Conservation (phyloP, 2,329 filamentous ascomycete genomes). For the Xylariaceae sp. region DNA sequence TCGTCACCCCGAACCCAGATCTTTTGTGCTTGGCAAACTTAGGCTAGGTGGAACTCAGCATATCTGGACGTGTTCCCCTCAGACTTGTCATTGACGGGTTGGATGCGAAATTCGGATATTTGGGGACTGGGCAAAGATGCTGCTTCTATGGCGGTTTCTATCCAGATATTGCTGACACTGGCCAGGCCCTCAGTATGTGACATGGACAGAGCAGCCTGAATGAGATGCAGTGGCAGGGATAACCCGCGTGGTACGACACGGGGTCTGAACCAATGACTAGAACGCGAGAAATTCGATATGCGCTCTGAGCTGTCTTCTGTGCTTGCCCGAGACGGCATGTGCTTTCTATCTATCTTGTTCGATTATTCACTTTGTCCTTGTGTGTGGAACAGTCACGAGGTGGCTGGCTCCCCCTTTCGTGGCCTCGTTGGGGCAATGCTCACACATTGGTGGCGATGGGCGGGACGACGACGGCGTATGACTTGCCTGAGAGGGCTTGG, state of each 20-base stretch:
- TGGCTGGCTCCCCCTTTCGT: slow-evolving; percentile 28
- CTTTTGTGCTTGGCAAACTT: slow-evolving; percentile 10
- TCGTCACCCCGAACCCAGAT: slow-evolving; percentile 20
- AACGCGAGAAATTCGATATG: slow-evolving; percentile 22
- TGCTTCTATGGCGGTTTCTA: slow-evolving; percentile 22
- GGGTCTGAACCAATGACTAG: slow-evolving; percentile 22
- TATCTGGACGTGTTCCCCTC: slow-evolving; percentile 20
- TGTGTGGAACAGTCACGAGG: slow-evolving; percentile 31
- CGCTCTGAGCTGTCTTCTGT: slow-evolving; percentile 47
- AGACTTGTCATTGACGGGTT: slow-evolving; percentile 21
- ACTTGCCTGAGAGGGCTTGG: slow-evolving; percentile 27
- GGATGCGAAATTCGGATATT: slow-evolving; percentile 20
- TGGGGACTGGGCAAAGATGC: slow-evolving; percentile 21
- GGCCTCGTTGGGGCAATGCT: slow-evolving; percentile 24
- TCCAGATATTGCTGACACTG: slow-evolving; percentile 18
- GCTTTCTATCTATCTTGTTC: slow-evolving; percentile 39
- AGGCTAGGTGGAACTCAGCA: slow-evolving; percentile 14
- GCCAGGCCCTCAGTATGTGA: slow-evolving; percentile 14
- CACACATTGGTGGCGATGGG: slow-evolving; percentile 27
- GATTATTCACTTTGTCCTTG: slow-evolving; percentile 33
- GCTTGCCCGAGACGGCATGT: slow-evolving; percentile 50
- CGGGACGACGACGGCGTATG: slow-evolving; percentile 28
- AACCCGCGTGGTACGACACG: slow-evolving; percentile 18
- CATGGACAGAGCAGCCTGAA: slow-evolving; percentile 19
- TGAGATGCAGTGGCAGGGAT: slow-evolving; percentile 19